Evolutionary conservation across 345 rosid species (phyloP).

Genomic region (Trapa bicornis): DNA sequence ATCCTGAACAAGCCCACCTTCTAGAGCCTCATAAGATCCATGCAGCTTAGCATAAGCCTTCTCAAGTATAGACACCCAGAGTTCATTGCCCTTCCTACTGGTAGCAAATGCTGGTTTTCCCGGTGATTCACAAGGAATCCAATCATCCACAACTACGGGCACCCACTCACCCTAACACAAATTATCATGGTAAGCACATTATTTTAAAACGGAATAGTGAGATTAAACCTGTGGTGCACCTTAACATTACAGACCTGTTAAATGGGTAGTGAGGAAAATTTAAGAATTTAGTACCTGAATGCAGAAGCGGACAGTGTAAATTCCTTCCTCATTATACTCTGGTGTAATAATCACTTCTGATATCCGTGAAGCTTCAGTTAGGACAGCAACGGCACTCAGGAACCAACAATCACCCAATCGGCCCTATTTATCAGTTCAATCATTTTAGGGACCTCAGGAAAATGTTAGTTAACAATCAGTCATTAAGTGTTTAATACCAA

Average conservation of each 20-base stretch:
- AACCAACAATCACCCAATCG: conserved; percentile 99
- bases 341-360: conserved; percentile 96
- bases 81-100: conserved; percentile 78
- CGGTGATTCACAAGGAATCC: conserved; percentile 95
- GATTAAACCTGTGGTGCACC: background rate
- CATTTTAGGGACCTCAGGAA: background rate
- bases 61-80: conserved; percentile 95
- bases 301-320: conserved; percentile 97
- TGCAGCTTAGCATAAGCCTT: conserved; percentile 98
- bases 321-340: conserved; percentile 94
- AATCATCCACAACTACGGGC: conserved; percentile 97
- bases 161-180: conserved; percentile 93
- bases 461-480: background rate
- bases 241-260: background rate
- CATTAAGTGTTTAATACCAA: conserved; percentile 8
- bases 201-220: background rate
- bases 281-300: conserved; percentile 56
- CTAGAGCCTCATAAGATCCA: conserved; percentile 97
- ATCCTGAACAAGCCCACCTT: conserved; percentile 99
- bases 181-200: background rate
- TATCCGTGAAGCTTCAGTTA: conserved; percentile 86
- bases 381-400: conserved; percentile 94
- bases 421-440: conserved; percentile 44
- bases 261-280: background rate
- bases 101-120: conserved; percentile 99